Percentiles rank a stretch among this genome's conserved stretches.
phyloP scores from a whole-genome alignment of 768 basidiomycete species.

The Pilatotrama ljubarskyi region DNA sequence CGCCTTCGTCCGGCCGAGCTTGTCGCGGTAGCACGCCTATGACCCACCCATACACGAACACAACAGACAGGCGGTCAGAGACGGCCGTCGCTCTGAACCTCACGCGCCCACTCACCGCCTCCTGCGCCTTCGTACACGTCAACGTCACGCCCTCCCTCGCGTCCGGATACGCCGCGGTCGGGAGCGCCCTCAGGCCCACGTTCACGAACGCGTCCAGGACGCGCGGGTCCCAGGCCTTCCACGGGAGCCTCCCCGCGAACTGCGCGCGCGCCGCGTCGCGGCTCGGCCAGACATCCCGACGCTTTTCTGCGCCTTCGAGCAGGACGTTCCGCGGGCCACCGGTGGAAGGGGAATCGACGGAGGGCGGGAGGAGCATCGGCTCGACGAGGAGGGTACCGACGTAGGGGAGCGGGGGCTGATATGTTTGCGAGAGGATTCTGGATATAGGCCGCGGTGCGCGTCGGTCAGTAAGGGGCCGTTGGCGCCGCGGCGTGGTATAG shows the following conservation, averaged over 20 bases:
- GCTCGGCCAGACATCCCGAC: slow-evolving; percentile 55
- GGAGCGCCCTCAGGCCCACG: slow-evolving; percentile 32
- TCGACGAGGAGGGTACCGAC: slow-evolving; percentile 46
- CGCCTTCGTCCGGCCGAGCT: slow-evolving; percentile 32
- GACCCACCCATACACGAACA: background rate
- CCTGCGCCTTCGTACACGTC: slow-evolving; percentile 47
- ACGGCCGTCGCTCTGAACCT: background rate
- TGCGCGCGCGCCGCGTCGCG: slow-evolving; percentile 48
- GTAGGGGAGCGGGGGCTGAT: slow-evolving; percentile 41
- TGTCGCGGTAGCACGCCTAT: slow-evolving; percentile 44
- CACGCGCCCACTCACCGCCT: slow-evolving; percentile 32
- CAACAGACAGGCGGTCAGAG: background rate
- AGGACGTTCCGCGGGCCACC: slow-evolving; percentile 23
- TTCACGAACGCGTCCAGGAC: slow-evolving; percentile 6
- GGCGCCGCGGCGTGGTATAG: background rate
- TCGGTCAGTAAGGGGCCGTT: background rate
- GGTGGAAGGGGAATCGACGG: background rate
- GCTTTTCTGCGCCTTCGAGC: slow-evolving; percentile 34
- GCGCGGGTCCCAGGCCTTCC: slow-evolving; percentile 16
- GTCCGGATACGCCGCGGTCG: slow-evolving; percentile 44
- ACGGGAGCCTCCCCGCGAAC: slow-evolving; percentile 8
- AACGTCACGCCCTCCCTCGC: slow-evolving; percentile 49
- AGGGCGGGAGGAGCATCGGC: slow-evolving; percentile 38
- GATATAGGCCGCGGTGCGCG: too few species aligned
- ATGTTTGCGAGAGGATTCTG: slow-evolving; percentile 46